Evolutionary conservation across 257 asterid genomes (phyloP).

Genomic region (Ophiorrhiza pumila): DNA sequence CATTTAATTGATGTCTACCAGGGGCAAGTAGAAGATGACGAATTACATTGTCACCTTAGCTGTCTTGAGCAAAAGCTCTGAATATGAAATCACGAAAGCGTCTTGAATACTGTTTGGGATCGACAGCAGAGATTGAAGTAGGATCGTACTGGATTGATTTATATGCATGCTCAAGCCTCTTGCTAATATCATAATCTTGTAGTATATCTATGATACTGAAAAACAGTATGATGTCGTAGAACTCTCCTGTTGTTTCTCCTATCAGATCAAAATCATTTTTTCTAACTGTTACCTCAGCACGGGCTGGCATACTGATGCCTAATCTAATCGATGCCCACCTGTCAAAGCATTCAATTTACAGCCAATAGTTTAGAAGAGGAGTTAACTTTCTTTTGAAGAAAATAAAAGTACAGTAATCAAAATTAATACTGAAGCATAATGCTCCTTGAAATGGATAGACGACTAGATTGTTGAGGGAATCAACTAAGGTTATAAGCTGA

Average conservation of each 20-base stretch:
- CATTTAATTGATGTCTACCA: conserved; percentile 11
- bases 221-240: conserved; percentile 68
- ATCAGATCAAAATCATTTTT: conserved; percentile 51
- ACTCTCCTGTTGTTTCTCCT: conserved; percentile 79
- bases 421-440: not conserved
- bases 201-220: conserved; percentile 85
- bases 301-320: conserved; percentile 70
- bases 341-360: conserved; percentile 16
- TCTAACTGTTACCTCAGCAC: conserved; percentile 66
- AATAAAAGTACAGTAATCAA: not conserved
- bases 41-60: conserved; percentile 23
- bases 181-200: conserved; percentile 87
- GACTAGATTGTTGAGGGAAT: not conserved
- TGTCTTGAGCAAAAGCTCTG: conserved; percentile 65
- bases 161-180: conserved; percentile 95
- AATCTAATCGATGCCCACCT: conserved; percentile 44
- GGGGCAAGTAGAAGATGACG: conserved; percentile 2
- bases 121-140: conserved; percentile 91
- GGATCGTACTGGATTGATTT: conserved; percentile 82
- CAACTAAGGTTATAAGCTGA: not conserved
- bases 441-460: not conserved
- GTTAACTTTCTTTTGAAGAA: not conserved
- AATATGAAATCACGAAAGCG: conserved; percentile 78
- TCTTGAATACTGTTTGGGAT: conserved; percentile 76
- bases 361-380: too few relatives aligned